Evolutionary conservation across 1,284 basidiomycete species (phyloP).

Genomic region (Rhodotorula sp.): DNA sequence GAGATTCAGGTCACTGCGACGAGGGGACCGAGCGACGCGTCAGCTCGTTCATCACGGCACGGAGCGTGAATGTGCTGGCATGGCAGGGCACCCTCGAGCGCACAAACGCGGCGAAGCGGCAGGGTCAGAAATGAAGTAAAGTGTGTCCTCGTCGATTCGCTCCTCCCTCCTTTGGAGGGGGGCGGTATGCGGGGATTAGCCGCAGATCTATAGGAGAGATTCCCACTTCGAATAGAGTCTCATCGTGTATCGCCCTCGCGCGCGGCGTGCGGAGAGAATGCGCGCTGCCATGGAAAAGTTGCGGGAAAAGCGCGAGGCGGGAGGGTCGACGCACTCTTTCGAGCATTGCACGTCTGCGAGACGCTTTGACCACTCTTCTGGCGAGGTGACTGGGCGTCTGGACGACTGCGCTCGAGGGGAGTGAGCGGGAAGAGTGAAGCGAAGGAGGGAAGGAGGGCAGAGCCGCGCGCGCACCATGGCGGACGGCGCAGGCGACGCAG

Average conservation of each 20-base stretch:
- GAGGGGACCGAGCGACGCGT: not conserved
- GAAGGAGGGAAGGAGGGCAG: conserved; percentile 1
- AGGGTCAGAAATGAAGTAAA: conserved; percentile 55
- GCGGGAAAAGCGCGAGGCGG: conserved; percentile 6
- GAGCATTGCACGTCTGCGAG: conserved; percentile 55
- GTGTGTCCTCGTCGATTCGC: conserved; percentile 46
- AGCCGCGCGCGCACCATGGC: not conserved
- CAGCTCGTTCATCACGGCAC: not conserved
- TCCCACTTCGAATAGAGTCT: conserved; percentile 59
- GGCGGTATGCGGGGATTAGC: conserved; percentile 51
- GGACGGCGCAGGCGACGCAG: not conserved
- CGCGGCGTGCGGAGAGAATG: not conserved
- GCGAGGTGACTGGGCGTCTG: conserved; percentile 27
- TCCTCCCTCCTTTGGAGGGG: conserved; percentile 14
- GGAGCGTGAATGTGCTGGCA: not conserved
- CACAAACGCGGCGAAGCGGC: not conserved
- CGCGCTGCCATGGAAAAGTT: not conserved
- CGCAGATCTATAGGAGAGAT: conserved; percentile 59
- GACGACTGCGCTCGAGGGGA: conserved; percentile 22
- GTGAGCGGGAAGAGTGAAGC: not conserved
- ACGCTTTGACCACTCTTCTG: conserved; percentile 55
- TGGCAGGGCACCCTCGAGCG: not conserved
- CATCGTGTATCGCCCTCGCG: conserved; percentile 49
- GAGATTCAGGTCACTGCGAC: conserved; percentile 79
- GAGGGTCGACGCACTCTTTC: conserved; percentile 55